phyloP scores from a whole-genome alignment of 108 stramenopile genomes.

The Skeletonema costatum region DNA sequence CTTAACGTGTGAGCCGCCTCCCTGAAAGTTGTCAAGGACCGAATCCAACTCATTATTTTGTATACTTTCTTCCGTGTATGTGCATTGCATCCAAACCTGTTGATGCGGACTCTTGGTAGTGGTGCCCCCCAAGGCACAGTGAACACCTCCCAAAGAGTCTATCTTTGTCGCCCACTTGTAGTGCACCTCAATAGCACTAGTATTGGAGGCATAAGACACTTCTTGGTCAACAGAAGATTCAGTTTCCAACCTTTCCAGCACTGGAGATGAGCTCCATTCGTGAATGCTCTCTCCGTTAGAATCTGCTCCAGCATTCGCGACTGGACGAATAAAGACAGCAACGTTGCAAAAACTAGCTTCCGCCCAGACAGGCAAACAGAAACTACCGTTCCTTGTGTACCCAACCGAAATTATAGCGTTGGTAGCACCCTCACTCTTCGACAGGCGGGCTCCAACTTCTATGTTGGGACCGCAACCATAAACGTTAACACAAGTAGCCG shows the following conservation, averaged over 20 bases:
- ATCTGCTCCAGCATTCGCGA: not conserved
- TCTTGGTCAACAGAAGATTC: not conserved
- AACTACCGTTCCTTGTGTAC: not conserved
- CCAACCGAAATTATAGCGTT: not conserved
- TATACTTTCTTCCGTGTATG: conserved; percentile 3
- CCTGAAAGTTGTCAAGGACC: not conserved
- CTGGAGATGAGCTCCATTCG: conserved; percentile 8
- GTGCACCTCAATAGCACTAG: conserved; percentile 5
- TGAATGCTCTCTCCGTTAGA: not conserved
- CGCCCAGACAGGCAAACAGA: conserved; percentile 9
- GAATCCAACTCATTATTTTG: not conserved
- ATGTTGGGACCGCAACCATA: conserved; percentile 41
- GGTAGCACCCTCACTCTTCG: not conserved
- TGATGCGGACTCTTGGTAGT: not conserved
- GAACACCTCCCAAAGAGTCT: not conserved
- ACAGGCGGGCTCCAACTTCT: conserved; percentile 53
- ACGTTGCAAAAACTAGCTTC: conserved; percentile 11
- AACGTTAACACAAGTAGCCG: conserved; percentile 52
- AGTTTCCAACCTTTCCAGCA: not conserved
- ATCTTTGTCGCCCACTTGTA: conserved; percentile 10
- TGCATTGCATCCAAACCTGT: conserved; percentile 6
- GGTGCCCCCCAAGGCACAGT: not conserved
- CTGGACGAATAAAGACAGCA: conserved; percentile 7
- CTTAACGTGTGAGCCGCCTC: conserved; percentile 9
- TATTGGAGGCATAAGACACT: not conserved